A percentile compares a stretch with the other conserved stretches of the same genome.
Conservation (phyloP, 2,329 filamentous ascomycete genomes). For the Colletotrichum horii region DNA sequence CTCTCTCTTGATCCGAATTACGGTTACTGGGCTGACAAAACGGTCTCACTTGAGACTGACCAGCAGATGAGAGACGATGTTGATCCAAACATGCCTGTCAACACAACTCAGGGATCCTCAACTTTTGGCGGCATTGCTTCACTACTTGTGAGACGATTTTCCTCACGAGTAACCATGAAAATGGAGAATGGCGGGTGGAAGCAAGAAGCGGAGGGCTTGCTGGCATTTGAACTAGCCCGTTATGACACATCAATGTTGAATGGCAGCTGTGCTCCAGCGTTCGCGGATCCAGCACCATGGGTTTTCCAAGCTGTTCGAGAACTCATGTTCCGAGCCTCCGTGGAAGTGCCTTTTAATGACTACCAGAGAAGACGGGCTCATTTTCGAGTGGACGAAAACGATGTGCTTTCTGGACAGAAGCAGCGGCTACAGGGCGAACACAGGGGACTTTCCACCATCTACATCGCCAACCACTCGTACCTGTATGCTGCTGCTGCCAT, state of each 20-base stretch:
- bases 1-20: not conserved
- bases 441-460: not conserved
- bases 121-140: not conserved
- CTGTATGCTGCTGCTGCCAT: not conserved
- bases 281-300: not conserved
- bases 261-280: not conserved
- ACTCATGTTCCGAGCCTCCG: not conserved
- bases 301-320: not conserved
- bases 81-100: not conserved
- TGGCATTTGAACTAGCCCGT: not conserved
- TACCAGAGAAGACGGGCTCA: not conserved
- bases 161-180: not conserved
- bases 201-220: not conserved
- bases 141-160: not conserved
- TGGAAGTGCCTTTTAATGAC: not conserved
- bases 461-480: not conserved
- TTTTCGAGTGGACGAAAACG: not conserved
- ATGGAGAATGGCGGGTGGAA: not conserved
- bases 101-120: not conserved
- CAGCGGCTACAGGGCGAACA: not conserved
- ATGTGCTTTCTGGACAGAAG: not conserved
- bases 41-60: not conserved
- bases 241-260: not conserved
- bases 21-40: not conserved
- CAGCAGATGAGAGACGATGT: not conserved